These are phyloP conservation scores for Plantago coronopus DNA, from an alignment of 305 asterid genomes.

Conservation along the genomic window DNA sequence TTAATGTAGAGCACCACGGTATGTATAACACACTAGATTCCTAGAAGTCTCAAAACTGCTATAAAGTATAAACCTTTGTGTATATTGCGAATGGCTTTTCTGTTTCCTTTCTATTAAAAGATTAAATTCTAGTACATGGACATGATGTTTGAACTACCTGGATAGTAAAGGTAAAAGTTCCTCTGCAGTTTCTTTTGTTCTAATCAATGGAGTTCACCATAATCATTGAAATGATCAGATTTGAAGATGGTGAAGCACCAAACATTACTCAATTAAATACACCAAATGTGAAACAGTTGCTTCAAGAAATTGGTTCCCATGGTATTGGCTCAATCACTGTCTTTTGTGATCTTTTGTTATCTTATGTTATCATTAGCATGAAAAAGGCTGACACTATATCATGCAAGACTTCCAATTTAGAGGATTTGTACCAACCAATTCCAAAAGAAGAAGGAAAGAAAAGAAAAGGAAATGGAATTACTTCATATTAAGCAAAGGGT, in stretches of 20 bases:
- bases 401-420: background rate
- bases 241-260: conserved; percentile 22
- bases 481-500: background rate
- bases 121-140: background rate
- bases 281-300: conserved; percentile 41
- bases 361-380: conserved; percentile 21
- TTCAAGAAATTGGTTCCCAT: conserved; percentile 45
- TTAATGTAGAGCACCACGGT: no score
- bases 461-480: background rate
- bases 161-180: background rate
- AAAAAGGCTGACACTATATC: background rate
- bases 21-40: no score
- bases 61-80: no score
- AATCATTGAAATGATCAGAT: conserved; percentile 15
- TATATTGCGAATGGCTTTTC: no score
- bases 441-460: background rate
- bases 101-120: background rate
- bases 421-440: background rate
- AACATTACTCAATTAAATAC: conserved; percentile 26
- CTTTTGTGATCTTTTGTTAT: conserved; percentile 16
- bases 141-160: conserved; percentile 3
- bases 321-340: conserved; percentile 18
- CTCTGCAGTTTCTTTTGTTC: background rate
- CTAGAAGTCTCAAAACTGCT: no score
- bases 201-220: conserved; percentile 14